Base-by-base conservation (phyloP, 371 early-diverging fungal genomes). In the Quaeritorhiza haematococci region DNA sequence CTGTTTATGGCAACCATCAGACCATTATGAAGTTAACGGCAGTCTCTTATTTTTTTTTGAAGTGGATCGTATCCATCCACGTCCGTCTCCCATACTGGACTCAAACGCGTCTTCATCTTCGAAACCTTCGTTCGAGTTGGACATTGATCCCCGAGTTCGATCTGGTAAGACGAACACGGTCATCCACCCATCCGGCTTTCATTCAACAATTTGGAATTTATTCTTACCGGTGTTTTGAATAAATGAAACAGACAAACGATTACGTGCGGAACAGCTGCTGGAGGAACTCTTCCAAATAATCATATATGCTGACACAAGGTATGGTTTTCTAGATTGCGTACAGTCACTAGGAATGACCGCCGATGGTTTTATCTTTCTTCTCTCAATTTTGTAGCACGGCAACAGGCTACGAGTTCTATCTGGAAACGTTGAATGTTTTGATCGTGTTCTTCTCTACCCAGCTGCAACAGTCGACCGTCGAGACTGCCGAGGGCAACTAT, bases 381-480 rank as follows among this genome's bases (percentile, higher is more conserved):
- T 45, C 17, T 35, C 13, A 13, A 24, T 7, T 45, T 34, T 24
- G 6, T 67, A 86, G 86, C 42, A 55, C 72, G 17, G 71, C 75
- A 29, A 73, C 81, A 1, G 73, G 76, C 17, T 84, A 89, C 50
- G 86, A 87, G 48, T 85, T 86, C 62, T 89, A 89, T 64, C 64
- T 80, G 15, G 88, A 89, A 62, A 62, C 75, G 0, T 62, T 87
- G 10, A 87, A 87, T 54, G 69, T 78, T 19, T 53, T 88, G 23
- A 69, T 85, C 42, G 81, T 82, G 1, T 59, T 89, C 50, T 67
- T 80, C 3, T 85, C 88, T 0, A 84, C 82, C 0, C 88, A 89
- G 58, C 53, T 89, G 24, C 75, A 82, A n/a, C 75, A 72, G 13
- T 19, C 71, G 1, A 61, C 66, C 7, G 38, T 72, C 10, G 67